Base-by-base conservation (phyloP, 2,329 filamentous ascomycete genomes). In the Sordariomycetes sp. region DNA sequence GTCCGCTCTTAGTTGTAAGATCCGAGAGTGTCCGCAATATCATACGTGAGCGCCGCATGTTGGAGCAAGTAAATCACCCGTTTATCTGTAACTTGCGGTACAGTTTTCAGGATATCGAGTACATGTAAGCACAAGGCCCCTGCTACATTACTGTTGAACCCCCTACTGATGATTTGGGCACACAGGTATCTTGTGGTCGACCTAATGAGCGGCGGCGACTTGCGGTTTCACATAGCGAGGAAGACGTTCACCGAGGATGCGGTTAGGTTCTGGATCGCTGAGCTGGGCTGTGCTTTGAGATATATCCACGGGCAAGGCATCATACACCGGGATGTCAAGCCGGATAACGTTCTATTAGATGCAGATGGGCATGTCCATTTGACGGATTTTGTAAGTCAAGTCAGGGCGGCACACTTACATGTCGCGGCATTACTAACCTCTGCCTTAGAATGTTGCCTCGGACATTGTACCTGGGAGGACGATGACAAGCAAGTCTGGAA, bases 71-170 rank as follows among this genome's bases (percentile, higher is more conserved):
- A 65, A 96, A 96, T 69, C 94, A 99, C 67, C 90, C 92, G 28
- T 99, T 97, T 70, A 87, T 99, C 64, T 97, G 92, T 76, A 99
- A 99, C 72, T 76, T 99, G 76, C 88, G 94, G 66, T 99, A 97
- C 75, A 96, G 91, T 73, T 99, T 99, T 69, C 94, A 99, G 73
- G 94, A 99, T 72, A 90, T 97, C 65, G 94, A 99, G 72, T 99
- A 99, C 73, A 87, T 99, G 90, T 96, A 78, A 67, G 88, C 28
- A 45, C 28, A 10, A 53, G 20, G n/a, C 20, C 24, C n/a, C 45
- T 10, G 45, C n/a, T 22, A 7, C 22, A 24, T 10, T 24, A 8
- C 45, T 50, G 12, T 22, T 10, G 53, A 52, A 25, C 7, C 55
- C 28, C n/a, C 28, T 36, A n/a, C 22, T 20, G 25, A 50, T 20